A percentile compares a stretch with the other conserved stretches of the same genome.
These are phyloP conservation scores for Suillus sp. DNA, from an alignment of 768 basidiomycete species.

Conservation along the genomic window DNA sequence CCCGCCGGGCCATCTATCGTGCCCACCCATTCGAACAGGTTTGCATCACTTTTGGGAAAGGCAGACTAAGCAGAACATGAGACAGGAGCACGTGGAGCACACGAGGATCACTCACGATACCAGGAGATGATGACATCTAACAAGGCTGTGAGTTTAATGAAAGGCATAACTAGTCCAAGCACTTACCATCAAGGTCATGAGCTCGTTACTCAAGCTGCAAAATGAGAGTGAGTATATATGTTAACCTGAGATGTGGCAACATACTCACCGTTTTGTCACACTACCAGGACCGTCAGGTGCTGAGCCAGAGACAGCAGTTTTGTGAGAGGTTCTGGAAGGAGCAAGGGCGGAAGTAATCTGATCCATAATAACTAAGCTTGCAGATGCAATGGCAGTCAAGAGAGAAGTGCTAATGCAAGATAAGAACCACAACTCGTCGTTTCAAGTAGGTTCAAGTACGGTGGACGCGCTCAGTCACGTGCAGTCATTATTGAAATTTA, in stretches of 20 bases:
- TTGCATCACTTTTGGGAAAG: slow-evolving; percentile 84
- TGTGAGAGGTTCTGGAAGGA: slow-evolving; percentile 57
- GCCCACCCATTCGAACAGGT: slow-evolving; percentile 88
- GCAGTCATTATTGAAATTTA: slow-evolving; percentile 14
- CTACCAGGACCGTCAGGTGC: slow-evolving; percentile 66
- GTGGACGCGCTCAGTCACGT: slow-evolving; percentile 36
- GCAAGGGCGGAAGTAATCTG: slow-evolving; percentile 67
- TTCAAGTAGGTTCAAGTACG: slow-evolving; percentile 8
- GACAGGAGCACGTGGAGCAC: background rate
- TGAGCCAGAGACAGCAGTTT: slow-evolving; percentile 55
- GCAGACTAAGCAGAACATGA: slow-evolving; percentile 61
- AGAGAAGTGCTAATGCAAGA: slow-evolving; percentile 17
- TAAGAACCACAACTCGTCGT: slow-evolving; percentile 5
- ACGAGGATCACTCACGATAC: slow-evolving; percentile 61
- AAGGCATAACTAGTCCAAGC: slow-evolving; percentile 3
- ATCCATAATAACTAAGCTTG: slow-evolving; percentile 53
- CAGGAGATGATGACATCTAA: slow-evolving; percentile 88
- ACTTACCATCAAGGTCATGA: slow-evolving; percentile 87
- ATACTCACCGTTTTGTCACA: slow-evolving; percentile 75
- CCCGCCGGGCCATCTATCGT: slow-evolving; percentile 81
- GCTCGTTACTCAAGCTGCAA: slow-evolving; percentile 72
- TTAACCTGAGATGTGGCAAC: slow-evolving; percentile 1
- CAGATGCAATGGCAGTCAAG: slow-evolving; percentile 16
- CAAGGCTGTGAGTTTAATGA: slow-evolving; percentile 16
- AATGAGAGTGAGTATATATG: slow-evolving; percentile 11